These are phyloP conservation scores for Calonectria henricotiae DNA, from an alignment of 2,329 filamentous ascomycete species.

Conservation along the genomic window DNA sequence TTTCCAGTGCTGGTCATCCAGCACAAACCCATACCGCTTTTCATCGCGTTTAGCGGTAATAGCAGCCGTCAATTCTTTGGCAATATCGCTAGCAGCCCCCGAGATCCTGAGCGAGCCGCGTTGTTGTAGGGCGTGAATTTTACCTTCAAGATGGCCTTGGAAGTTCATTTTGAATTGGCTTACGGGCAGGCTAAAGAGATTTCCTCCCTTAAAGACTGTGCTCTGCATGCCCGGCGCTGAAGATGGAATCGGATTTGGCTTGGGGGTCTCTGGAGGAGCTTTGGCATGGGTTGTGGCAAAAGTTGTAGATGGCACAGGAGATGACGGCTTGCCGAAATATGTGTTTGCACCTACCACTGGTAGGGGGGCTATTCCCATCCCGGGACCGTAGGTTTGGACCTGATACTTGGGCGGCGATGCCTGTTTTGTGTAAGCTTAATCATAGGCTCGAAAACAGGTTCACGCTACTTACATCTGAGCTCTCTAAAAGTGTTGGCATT, in stretches of 20 bases:
- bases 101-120: constrained; percentile 23
- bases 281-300: background rate
- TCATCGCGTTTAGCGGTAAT: constrained; percentile 52
- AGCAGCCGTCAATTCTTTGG: constrained; percentile 45
- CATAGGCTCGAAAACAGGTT: background rate
- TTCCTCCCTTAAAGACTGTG: constrained; percentile 36
- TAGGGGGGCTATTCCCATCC: constrained; percentile 47
- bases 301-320: background rate
- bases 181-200: constrained; percentile 49
- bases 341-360: constrained; percentile 59
- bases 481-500: background rate
- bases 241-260: constrained; percentile 7
- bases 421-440: constrained; percentile 32
- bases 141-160: constrained; percentile 38
- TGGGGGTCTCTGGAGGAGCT: background rate
- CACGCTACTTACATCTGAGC: constrained; percentile 30
- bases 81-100: constrained; percentile 30
- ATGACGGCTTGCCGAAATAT: constrained; percentile 54
- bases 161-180: constrained; percentile 52
- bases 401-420: constrained; percentile 13
- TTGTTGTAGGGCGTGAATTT: constrained; percentile 39
- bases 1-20: constrained; percentile 59
- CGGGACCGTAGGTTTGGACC: constrained; percentile 15
- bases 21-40: constrained; percentile 52
- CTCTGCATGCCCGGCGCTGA: constrained; percentile 8